These are phyloP conservation scores for Peziza echinospora DNA, from an alignment of 495 filamentous ascomycete species.

Conservation along the genomic window DNA sequence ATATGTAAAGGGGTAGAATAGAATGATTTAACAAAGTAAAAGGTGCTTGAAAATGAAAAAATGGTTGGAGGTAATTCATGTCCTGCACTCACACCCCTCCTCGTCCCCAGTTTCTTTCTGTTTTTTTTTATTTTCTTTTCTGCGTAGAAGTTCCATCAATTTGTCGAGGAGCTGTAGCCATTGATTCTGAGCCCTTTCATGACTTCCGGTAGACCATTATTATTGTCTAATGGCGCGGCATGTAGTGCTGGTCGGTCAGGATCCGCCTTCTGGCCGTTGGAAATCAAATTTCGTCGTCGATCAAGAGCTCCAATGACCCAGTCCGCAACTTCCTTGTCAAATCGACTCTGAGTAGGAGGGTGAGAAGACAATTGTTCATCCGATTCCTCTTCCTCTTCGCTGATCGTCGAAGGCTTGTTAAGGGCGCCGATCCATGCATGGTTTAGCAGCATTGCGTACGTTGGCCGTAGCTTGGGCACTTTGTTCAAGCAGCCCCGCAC, in stretches of 20 bases:
- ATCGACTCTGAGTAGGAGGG: constrained; percentile 8
- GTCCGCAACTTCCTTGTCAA: constrained; percentile 53
- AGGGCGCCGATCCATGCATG: constrained; percentile 73
- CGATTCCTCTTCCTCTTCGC: constrained; percentile 41
- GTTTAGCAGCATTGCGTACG: constrained; percentile 67
- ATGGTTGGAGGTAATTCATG: too few relatives aligned
- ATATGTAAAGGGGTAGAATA: too few relatives aligned
- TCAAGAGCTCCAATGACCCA: constrained; percentile 65
- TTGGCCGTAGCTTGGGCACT: constrained; percentile 68
- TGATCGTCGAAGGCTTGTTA: constrained; percentile 62
- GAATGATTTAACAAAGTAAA: not conserved
- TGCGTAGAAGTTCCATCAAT: constrained; percentile 12
- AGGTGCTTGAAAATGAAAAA: too few relatives aligned
- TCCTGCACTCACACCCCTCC: not conserved
- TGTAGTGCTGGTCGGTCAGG: constrained; percentile 50
- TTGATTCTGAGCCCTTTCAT: too few relatives aligned
- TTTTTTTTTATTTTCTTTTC: not conserved
- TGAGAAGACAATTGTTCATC: constrained; percentile 23
- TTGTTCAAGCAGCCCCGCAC: constrained; percentile 82
- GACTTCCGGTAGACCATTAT: too few relatives aligned
- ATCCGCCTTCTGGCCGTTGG: constrained; percentile 22
- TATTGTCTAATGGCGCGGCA: constrained; percentile 54
- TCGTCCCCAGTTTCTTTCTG: not conserved
- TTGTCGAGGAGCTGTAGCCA: constrained; percentile 26
- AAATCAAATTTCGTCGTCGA: constrained; percentile 31